Evolutionary conservation across 2,329 filamentous ascomycete genomes (phyloP).

Genomic region (Kalmusia sp.): DNA sequence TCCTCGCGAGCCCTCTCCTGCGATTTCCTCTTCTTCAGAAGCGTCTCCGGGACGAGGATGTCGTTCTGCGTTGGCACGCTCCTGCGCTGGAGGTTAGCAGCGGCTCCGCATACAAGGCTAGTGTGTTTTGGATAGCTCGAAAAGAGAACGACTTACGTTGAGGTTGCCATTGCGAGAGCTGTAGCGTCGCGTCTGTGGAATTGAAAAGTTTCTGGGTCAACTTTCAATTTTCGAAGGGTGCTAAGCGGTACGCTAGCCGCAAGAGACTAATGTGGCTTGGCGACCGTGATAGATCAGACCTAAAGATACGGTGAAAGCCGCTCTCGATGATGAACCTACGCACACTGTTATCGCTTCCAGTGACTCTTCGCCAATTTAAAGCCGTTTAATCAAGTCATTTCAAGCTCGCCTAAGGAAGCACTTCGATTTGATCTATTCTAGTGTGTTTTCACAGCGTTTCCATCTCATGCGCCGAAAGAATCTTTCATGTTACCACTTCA

Average conservation of each 20-base stretch:
- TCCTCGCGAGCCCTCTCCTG: constrained; percentile 99
- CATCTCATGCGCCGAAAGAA: too few species aligned
- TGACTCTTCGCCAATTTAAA: too few species aligned
- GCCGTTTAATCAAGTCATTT: too few species aligned
- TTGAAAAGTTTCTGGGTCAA: constrained; percentile 12
- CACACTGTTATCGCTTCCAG: too few species aligned
- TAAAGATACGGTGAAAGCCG: too few species aligned
- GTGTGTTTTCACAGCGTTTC: too few species aligned
- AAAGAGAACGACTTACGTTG: constrained; percentile 62
- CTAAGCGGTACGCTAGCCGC: constrained; percentile 5
- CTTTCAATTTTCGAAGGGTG: constrained; percentile 13
- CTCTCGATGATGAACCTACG: too few species aligned
- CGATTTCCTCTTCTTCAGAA: constrained; percentile 99
- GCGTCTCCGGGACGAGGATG: constrained; percentile 97
- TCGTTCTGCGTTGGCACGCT: constrained; percentile 93
- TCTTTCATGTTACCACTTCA: too few species aligned
- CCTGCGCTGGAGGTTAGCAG: constrained; percentile 59
- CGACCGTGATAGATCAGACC: too few species aligned
- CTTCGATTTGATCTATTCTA: too few species aligned
- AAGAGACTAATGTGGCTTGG: background rate
- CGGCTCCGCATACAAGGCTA: background rate
- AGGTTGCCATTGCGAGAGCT: constrained; percentile 48
- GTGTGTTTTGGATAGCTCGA: background rate
- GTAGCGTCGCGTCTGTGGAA: constrained; percentile 54
- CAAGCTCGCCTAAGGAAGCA: too few species aligned